Base-by-base conservation (phyloP, 352 stramenopile genomes). In the Lagenidium giganteum region DNA sequence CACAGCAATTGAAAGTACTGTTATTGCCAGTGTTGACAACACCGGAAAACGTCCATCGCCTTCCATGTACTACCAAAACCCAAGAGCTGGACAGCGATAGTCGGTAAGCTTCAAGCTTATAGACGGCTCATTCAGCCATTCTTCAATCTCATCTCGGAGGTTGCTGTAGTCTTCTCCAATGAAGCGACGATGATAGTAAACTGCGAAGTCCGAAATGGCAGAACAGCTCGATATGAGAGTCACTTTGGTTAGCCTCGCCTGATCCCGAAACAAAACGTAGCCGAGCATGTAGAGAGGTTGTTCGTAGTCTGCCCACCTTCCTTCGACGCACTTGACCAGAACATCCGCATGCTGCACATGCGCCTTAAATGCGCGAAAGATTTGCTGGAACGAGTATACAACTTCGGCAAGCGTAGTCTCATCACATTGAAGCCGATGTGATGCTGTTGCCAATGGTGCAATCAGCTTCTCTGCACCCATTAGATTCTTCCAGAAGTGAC, bases 1-100 rank as follows among this genome's bases (percentile, higher is more conserved):
- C 21, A 64, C 44, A 20, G 45, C 35, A 42, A 61, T 56, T 0
- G 47, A 63, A 27, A 63, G 28, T 6, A 58, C 23, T 7, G 22
- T 23, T 4, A 57, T 26, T 9, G 38, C 47, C 25, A 67, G 44
- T 23, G 42, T 3, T 11, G 51, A 29, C 3, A 61, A 28, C 30
- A 25, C 27, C 14, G 7, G 18, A 24, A 4, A 28, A 3, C 9
- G 9, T 8, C n/a, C 6, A 7, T 36, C 5, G 4, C 36, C 29
- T 4, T 5, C 3, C 2, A 34, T 12, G 12, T 16, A 3, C 9
- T n/a, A 3, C 23, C 27, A 51, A 24, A 36, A 42, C n/a, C n/a
- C n/a, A n/a, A n/a, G n/a, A n/a, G n/a, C n/a, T n/a, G n/a, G n/a
- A n/a, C n/a, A n/a, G n/a, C n/a, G n/a, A n/a, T n/a, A n/a, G 5